phyloP scores from a whole-genome alignment of 2,329 filamentous ascomycete species.

The Aspergillus tanneri region DNA sequence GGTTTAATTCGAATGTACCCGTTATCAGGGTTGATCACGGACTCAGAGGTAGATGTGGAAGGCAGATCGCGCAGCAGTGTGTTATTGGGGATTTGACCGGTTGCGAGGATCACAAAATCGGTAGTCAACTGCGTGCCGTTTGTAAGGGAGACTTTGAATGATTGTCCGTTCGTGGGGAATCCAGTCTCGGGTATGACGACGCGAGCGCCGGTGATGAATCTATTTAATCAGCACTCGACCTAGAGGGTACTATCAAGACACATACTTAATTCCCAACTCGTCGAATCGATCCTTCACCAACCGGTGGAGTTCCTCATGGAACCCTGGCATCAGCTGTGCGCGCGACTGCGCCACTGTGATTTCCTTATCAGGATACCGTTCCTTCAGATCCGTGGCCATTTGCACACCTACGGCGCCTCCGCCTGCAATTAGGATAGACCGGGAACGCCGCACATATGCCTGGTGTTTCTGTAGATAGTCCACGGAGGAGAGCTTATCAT shows the following conservation, averaged over 20 bases:
- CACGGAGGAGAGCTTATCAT: slow-evolving; percentile 36
- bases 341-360: slow-evolving; percentile 52
- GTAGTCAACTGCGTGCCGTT: slow-evolving; percentile 34
- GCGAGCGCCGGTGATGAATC: slow-evolving; percentile 32
- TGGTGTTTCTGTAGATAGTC: slow-evolving; percentile 36
- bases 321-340: slow-evolving; percentile 36
- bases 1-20: slow-evolving; percentile 35
- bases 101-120: slow-evolving; percentile 47
- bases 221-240: neutral
- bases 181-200: slow-evolving; percentile 28
- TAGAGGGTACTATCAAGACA: neutral
- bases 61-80: slow-evolving; percentile 36
- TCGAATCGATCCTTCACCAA: slow-evolving; percentile 35
- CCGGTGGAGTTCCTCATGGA: slow-evolving; percentile 32
- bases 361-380: slow-evolving; percentile 48
- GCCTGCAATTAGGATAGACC: slow-evolving; percentile 42
- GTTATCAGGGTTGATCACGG: slow-evolving; percentile 35
- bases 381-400: slow-evolving; percentile 52
- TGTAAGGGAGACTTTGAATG: slow-evolving; percentile 31
- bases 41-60: slow-evolving; percentile 23
- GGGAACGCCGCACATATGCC: slow-evolving; percentile 27
- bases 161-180: slow-evolving; percentile 26
- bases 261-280: slow-evolving; percentile 31
- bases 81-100: slow-evolving; percentile 51
- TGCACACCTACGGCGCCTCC: slow-evolving; percentile 54